phyloP scores from a whole-genome alignment of 129 eudicot species.

The Saposhnikovia divaricata region DNA sequence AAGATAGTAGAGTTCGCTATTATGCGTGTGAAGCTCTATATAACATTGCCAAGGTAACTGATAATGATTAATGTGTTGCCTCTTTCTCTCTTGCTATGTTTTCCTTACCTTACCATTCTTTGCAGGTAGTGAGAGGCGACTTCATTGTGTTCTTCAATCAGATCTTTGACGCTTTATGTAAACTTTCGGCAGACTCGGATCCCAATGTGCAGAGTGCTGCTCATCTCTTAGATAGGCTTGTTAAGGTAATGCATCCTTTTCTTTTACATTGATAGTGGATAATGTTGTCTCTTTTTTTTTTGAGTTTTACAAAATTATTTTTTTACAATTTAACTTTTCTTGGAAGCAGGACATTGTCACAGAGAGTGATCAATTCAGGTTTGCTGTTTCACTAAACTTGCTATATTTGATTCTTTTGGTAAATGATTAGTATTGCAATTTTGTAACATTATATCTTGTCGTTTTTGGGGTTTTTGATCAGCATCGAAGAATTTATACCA shows the following conservation, averaged over 20 bases:
- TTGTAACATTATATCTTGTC: not conserved
- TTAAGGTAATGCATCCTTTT: constrained; percentile 43
- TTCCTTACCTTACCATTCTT: constrained; percentile 23
- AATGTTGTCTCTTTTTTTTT: not conserved
- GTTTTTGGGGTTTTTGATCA: constrained; percentile 23
- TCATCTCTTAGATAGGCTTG: constrained; percentile 95
- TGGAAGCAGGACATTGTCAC: constrained; percentile 84
- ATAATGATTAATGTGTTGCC: not conserved
- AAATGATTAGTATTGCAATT: constrained; percentile 4
- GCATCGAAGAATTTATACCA: constrained; percentile 98
- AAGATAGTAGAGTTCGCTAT: constrained; percentile 95
- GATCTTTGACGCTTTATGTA: constrained; percentile 91
- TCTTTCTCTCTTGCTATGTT: constrained; percentile 10
- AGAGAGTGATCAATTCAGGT: constrained; percentile 96
- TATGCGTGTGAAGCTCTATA: constrained; percentile 98
- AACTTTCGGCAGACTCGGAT: constrained; percentile 95
- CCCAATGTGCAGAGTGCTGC: constrained; percentile 97
- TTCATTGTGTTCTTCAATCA: constrained; percentile 90
- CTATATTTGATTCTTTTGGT: not conserved
- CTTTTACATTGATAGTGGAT: not conserved
- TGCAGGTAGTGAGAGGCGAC: constrained; percentile 97
- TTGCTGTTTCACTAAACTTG: constrained; percentile 10
- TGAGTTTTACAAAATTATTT: constrained; percentile 9
- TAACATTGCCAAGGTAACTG: constrained; percentile 88
- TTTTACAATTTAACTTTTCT: constrained; percentile 20